A percentile compares a stretch with the other conserved stretches of the same genome.
Conservation (phyloP, 1,284 basidiomycete genomes). For the Sphaerobolus stellatus region DNA sequence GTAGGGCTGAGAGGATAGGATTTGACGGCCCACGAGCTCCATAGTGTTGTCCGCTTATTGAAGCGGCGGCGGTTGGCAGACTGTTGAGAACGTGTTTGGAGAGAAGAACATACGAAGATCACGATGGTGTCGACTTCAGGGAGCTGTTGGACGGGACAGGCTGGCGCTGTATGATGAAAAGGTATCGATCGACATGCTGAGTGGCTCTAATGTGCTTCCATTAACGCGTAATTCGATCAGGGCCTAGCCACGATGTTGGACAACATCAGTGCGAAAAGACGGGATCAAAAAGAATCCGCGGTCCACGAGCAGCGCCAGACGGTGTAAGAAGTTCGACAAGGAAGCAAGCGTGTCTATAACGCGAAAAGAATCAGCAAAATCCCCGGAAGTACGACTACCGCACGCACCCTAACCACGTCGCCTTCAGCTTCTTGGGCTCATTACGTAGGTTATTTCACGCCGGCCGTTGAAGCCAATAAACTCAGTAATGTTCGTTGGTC, state of each 20-base stretch:
- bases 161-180: conserved; percentile 40
- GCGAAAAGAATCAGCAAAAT: background rate
- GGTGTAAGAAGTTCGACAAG: conserved; percentile 62
- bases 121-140: conserved; percentile 66
- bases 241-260: conserved; percentile 53
- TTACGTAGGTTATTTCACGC: conserved; percentile 11
- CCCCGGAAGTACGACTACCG: background rate
- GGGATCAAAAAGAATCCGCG: conserved; percentile 71
- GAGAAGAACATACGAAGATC: conserved; percentile 44
- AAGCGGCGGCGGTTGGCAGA: conserved; percentile 55
- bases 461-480: conserved; percentile 16
- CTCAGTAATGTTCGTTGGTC: conserved; percentile 12
- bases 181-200: background rate
- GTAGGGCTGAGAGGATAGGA: background rate
- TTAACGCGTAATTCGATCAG: conserved; percentile 56
- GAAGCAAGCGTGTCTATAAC: conserved; percentile 60
- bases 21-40: conserved; percentile 61
- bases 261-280: conserved; percentile 66
- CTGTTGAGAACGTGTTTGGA: conserved; percentile 28
- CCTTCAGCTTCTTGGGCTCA: conserved; percentile 46
- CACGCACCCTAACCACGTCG: conserved; percentile 62
- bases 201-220: background rate
- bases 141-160: conserved; percentile 58
- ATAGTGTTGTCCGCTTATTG: conserved; percentile 53
- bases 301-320: conserved; percentile 44